Base-by-base conservation (phyloP, 169 alveolate genomes). In the Eimeria praecox region DNA sequence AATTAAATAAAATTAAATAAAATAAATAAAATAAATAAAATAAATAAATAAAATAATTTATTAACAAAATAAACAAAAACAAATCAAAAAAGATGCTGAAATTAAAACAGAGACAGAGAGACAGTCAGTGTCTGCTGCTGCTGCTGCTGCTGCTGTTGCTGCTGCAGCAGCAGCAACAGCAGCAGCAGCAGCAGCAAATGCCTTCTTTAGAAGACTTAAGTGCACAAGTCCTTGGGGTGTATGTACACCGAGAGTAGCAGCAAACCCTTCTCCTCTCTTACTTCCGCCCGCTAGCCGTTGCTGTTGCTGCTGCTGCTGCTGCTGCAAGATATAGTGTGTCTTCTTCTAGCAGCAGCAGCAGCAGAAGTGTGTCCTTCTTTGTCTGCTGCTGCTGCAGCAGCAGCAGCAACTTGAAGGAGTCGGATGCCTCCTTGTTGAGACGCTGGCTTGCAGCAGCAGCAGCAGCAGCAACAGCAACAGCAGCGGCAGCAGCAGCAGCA, bases 401-500 rank as follows among this genome's bases (percentile, higher is more conserved):
- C 78, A 66, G 78, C 78, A 30, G 78, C 78, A 24, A 16, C 78
- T 66, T 8, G 6, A 8, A 27, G 78, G 18, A 8, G 8, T 66
- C 30, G 78, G 78, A 8, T 9, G 78, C 78, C 8, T 24, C 18
- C 30, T 10, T 24, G 78, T 8, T 8, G 33, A 88, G 24, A 24
- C 64, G 86, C 86, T 18, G 56, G 33, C 18, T 3, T n/a, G n/a
- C n/a, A n/a, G n/a, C n/a, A n/a, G n/a, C n/a, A n/a, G n/a, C n/a
- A n/a, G n/a, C n/a, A n/a, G n/a, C n/a, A n/a, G n/a, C n/a, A n/a
- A n/a, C n/a, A n/a, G n/a, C n/a, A n/a, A n/a, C n/a, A n/a, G n/a
- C 49, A 40, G 52, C 86, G 86, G 86, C 86, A 75, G 49, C 86
- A 20, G 6, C 86, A 30, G 54, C 49, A 75, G 86, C 86, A 75